phyloP scores from a whole-genome alignment of 352 stramenopile genomes.

The Pythium folliculosum region DNA sequence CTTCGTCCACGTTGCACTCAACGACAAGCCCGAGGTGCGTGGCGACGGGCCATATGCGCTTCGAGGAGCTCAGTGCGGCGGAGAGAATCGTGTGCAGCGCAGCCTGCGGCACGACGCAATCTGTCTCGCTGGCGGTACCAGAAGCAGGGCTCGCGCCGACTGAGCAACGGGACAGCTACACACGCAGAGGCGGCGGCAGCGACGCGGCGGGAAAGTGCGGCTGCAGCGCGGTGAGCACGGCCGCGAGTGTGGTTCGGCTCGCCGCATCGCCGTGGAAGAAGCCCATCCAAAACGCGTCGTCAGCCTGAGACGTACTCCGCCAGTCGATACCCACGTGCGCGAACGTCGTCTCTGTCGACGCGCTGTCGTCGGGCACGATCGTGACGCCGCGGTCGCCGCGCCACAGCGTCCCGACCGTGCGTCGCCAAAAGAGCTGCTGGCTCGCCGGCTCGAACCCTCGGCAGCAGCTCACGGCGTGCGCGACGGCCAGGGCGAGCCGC shows the following conservation, averaged over 20 bases:
- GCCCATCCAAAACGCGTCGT: neutral
- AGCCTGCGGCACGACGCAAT: neutral
- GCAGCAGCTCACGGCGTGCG: conserved; percentile 9
- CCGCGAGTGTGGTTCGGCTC: neutral
- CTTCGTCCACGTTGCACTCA: neutral
- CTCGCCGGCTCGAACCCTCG: neutral
- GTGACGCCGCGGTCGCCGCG: neutral
- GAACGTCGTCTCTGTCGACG: neutral
- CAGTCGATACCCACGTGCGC: neutral
- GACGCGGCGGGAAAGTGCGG: neutral
- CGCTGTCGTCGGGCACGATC: neutral
- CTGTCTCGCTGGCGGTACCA: neutral
- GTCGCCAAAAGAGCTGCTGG: conserved; percentile 1
- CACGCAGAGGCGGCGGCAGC: neutral
- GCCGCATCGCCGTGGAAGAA: neutral
- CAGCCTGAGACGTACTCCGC: neutral
- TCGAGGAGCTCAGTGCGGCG: neutral
- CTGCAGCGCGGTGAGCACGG: neutral
- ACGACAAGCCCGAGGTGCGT: neutral
- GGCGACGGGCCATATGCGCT: neutral
- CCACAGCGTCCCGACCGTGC: neutral
- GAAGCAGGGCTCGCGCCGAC: neutral
- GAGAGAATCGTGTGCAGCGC: neutral
- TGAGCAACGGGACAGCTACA: neutral
- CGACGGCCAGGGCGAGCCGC: conserved; percentile 1